Evolutionary conservation across 768 basidiomycete genomes (phyloP).

Genomic region (Hirschioporus abietinus): DNA sequence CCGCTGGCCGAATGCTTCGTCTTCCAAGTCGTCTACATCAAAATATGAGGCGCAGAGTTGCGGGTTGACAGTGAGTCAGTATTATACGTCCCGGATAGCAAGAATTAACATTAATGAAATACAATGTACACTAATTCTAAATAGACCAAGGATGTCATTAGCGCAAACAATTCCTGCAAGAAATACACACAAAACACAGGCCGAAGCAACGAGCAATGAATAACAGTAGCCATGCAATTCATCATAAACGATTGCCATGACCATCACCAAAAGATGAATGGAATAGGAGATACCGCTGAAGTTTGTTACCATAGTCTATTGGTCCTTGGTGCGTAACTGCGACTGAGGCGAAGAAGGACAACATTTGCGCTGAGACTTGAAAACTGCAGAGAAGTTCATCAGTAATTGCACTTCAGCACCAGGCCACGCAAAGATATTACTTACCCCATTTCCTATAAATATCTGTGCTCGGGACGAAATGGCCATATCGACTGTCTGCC

Average conservation of each 20-base stretch:
- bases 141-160: too few relatives aligned
- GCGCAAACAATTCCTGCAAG: too few relatives aligned
- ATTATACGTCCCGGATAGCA: background rate
- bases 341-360: slow-evolving; percentile 32
- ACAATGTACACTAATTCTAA: background rate
- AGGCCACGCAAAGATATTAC: slow-evolving; percentile 19
- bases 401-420: background rate
- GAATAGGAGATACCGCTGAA: background rate
- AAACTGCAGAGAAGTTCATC: slow-evolving; percentile 26
- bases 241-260: too few relatives aligned
- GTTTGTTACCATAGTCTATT: background rate
- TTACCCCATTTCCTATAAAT: slow-evolving; percentile 67
- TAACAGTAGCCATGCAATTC: too few relatives aligned
- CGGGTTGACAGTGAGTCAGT: background rate
- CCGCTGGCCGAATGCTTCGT: too few relatives aligned
- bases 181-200: too few relatives aligned
- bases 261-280: too few relatives aligned
- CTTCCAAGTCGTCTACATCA: too few relatives aligned
- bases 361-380: slow-evolving; percentile 45
- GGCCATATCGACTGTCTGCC: slow-evolving; percentile 64
- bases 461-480: slow-evolving; percentile 58
- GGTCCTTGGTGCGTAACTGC: background rate
- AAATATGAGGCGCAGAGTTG: background rate
- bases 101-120: background rate
- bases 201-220: too few relatives aligned